Evolutionary conservation across 139 green algal genomes (phyloP), one percentile per base, ranked within the genome.

Genomic region (Limnomonas spitsbergensis): DNA sequence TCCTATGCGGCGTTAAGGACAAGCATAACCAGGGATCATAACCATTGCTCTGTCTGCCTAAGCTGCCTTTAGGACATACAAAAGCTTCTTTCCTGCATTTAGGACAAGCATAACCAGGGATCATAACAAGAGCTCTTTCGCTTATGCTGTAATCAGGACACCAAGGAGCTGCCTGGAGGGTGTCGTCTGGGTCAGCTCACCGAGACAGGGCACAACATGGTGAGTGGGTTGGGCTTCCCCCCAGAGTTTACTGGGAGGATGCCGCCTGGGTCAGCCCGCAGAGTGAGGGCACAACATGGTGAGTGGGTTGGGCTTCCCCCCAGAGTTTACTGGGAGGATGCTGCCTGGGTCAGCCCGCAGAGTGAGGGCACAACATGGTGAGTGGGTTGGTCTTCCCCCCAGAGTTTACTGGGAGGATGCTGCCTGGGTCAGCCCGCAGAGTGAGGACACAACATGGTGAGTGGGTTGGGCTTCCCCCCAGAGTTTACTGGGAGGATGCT

Each of bases 131-230:
- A n/a, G 26, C 31, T 24, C 56, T 35, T 69, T 35, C 3, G 26
- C 4, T 42, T 40, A 27, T 40, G 20, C 31, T 39, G 31, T 40
- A 35, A 66, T 20, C 80, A 87, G 85, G 32, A 56, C 26, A 53
- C 66, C 0, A 69, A 68, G 1, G 73, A 75, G 27, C 81, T 90
- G 53, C 82, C 77, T 0, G 89, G 89, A 2, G 86, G 88, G 27
- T 93, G 89, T 78, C 77, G 56, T 32, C 88, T 90, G 82, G 89
- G 89, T 31, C 82, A 90, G 76, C 88, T 93, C 2, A 93, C 89
- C 1, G 37, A 78, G n/a, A 38, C 81, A 14, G 89, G 89, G 0
- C 84, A 91, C 78, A 47, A 72, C 29, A 81, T 84, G 78, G 78
- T 82, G 47, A 14, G 78, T 56, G 2, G 31, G 3, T 61, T 29